Percentiles rank a stretch among this genome's conserved stretches.
Conservation (phyloP, 257 asterid genomes). For the Petrea volubilis region DNA sequence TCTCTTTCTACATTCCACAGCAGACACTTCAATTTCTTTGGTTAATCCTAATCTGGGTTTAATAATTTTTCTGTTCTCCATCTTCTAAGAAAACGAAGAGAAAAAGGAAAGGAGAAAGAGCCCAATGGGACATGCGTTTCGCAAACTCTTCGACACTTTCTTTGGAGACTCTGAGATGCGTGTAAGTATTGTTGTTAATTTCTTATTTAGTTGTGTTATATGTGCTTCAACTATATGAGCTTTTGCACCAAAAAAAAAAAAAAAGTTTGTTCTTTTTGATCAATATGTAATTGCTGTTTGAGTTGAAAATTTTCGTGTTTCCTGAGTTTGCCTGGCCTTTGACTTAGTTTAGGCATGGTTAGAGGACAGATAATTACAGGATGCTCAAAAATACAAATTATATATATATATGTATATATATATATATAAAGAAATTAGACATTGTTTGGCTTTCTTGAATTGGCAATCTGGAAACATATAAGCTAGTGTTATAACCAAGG, state of each 20-base stretch:
- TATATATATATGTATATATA: no score
- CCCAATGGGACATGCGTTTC: constrained; percentile 95
- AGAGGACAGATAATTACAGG: not conserved
- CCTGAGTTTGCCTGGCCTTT: constrained; percentile 8
- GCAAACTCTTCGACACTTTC: constrained; percentile 94
- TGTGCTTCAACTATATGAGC: not conserved
- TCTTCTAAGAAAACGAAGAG: not conserved
- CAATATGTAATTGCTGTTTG: not conserved
- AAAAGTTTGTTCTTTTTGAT: no score
- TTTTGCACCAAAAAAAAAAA: no score
- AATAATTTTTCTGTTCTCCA: constrained; percentile 14
- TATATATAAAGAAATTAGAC: no score
- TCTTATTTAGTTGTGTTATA: constrained; percentile 1
- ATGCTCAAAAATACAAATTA: not conserved
- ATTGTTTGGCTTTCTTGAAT: not conserved
- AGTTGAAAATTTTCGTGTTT: not conserved
- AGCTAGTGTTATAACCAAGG: not conserved
- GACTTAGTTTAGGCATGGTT: not conserved
- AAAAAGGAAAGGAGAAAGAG: not conserved
- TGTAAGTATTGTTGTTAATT: constrained; percentile 36
- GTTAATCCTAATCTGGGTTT: constrained; percentile 18
- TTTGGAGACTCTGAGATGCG: constrained; percentile 98
- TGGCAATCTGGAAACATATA: not conserved
- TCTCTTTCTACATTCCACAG: constrained; percentile 23
- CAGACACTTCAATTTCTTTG: not conserved